Base-by-base conservation (phyloP, 2,329 filamentous ascomycete species). In the Colletotrichum sojae region DNA sequence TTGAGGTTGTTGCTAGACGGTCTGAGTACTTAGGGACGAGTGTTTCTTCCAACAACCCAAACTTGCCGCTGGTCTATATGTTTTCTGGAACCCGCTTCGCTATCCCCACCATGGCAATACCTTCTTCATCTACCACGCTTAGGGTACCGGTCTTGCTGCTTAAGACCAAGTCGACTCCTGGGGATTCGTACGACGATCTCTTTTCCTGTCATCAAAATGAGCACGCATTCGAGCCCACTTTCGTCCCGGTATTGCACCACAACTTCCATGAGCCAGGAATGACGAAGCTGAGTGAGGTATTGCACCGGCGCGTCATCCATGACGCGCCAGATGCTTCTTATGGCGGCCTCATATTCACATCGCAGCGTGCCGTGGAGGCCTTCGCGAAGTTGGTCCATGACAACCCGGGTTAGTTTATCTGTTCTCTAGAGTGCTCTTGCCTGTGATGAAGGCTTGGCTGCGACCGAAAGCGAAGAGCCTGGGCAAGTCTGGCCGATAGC, bases 311-410 rank as follows among this genome's bases (percentile, higher is more conserved):
- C 25, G 72, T 75, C 16, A 85, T 91, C 69, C 81, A 82, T 53
- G 74, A 60, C 2, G 59, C 58, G 0, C 48, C 75, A 1, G 80
- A 76, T 2, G 78, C 78, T 48, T 74, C 81, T 15, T 95, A 93
- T 75, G 92, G 92, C 5, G 93, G 92, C n/a, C 81, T 95, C 67
- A 90, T 96, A 57, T 95, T 96, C 76, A 96, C 93, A 2, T 95
- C 92, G 8, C 94, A 96, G 78, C 87, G 93, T 56, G 92, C 94
- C 1, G 93, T 96, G 2, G 94, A 96, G 77, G 92, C 91, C 0
- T 94, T 96, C 75, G 82, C 88, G 4, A 83, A 86, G 53, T 81
- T 94, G 9, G 85, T 94, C 0, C 81, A 86, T 15, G 86, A 89
- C 39, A 82, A 88, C 25, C 80, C 81, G 76, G 80, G 79, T 79